These are phyloP conservation scores for Globisporangium recalcitrans DNA, from an alignment of 352 stramenopile genomes.

Conservation along the genomic window DNA sequence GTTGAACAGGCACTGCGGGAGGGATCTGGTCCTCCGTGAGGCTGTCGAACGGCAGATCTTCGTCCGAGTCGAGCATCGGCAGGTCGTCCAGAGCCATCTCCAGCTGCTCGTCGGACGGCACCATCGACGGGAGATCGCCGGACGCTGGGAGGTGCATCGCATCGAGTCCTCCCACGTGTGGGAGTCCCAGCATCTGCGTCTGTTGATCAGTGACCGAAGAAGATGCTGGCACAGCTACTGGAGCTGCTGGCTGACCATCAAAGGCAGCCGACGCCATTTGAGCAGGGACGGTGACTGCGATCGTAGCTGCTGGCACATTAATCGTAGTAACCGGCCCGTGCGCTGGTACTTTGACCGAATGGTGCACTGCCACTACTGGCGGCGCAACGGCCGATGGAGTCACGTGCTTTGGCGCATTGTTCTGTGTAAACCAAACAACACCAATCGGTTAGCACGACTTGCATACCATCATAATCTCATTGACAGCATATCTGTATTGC, in stretches of 20 bases:
- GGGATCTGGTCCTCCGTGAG: slow-evolving; percentile 15
- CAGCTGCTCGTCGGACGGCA: slow-evolving; percentile 69
- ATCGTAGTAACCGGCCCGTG: neutral
- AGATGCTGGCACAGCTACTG: neutral
- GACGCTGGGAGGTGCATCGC: slow-evolving; percentile 7
- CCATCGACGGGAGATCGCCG: slow-evolving; percentile 25
- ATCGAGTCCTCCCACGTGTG: neutral
- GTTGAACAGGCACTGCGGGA: neutral
- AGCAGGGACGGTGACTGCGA: neutral
- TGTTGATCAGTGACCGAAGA: neutral
- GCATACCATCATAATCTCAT: neutral
- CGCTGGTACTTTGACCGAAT: neutral
- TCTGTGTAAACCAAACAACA: slow-evolving; percentile 4
- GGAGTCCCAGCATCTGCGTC: neutral
- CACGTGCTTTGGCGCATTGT: slow-evolving; percentile 26
- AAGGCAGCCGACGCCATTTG: slow-evolving; percentile 8
- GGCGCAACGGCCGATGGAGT: slow-evolving; percentile 5
- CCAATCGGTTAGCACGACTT: neutral
- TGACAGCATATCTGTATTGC: no score
- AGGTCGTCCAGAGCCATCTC: slow-evolving; percentile 68
- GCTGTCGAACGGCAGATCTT: slow-evolving; percentile 42
- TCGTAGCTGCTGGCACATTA: neutral
- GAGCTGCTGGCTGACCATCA: neutral
- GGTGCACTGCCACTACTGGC: slow-evolving; percentile 6
- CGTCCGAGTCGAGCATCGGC: slow-evolving; percentile 66